Conservation (phyloP, 176 grass and related monocot genomes). For the Musa troglodytarum region DNA sequence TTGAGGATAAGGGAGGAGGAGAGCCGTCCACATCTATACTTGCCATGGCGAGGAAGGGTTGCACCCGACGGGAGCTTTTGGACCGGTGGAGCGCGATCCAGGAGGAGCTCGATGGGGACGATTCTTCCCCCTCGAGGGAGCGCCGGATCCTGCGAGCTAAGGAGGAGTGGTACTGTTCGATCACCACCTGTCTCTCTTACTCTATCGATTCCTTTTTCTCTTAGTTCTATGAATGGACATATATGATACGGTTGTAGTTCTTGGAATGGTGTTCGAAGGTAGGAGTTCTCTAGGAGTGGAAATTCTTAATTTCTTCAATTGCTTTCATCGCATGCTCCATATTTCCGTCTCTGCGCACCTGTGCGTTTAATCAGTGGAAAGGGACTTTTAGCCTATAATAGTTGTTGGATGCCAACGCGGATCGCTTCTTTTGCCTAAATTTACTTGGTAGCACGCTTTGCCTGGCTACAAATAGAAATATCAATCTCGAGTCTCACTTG, state of each 20-base stretch:
- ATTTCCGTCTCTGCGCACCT: no score
- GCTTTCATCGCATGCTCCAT: no score
- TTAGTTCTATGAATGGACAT: no score
- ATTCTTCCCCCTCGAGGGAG: constrained; percentile 28
- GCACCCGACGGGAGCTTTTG: constrained; percentile 30
- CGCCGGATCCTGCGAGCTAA: constrained; percentile 43
- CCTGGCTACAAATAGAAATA: no score
- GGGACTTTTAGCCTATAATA: no score
- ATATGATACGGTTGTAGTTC: not conserved
- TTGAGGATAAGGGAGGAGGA: not conserved
- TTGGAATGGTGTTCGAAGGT: not conserved
- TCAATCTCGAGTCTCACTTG: no score
- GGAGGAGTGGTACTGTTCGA: constrained; percentile 47
- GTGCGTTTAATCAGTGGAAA: no score
- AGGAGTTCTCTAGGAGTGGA: no score
- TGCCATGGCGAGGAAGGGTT: constrained; percentile 31
- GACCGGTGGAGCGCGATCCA: constrained; percentile 69
- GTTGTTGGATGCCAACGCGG: no score
- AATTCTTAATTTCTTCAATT: no score
- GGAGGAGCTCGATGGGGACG: constrained; percentile 42
- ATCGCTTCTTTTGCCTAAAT: no score
- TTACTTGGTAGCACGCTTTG: no score
- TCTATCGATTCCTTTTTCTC: not conserved
- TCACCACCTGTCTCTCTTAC: not conserved
- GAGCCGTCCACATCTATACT: not conserved